Conservation (phyloP, 1,284 basidiomycete species). For the Leccinum ponderosum region DNA sequence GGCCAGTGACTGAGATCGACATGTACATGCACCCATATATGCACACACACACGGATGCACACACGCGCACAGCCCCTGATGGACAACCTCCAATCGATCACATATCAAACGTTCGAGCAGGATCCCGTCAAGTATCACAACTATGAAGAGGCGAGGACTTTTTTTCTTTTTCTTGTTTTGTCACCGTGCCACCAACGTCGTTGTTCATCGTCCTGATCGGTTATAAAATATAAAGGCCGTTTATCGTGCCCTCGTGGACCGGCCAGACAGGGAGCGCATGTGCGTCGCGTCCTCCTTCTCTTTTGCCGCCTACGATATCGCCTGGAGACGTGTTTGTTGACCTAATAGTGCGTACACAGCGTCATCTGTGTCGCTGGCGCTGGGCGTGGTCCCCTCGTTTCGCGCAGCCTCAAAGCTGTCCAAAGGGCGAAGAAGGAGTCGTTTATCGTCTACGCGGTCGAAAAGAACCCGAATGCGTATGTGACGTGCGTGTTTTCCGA, state of each 20-base stretch:
- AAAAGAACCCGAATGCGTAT: slow-evolving; percentile 95
- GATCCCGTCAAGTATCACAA: slow-evolving; percentile 96
- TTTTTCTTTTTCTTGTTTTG: not conserved
- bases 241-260: slow-evolving; percentile 77
- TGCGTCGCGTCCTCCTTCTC: slow-evolving; percentile 32
- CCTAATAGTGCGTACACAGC: slow-evolving; percentile 41
- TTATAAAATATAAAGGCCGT: slow-evolving; percentile 58
- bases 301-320: not conserved
- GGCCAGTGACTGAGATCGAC: not conserved
- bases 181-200: slow-evolving; percentile 7
- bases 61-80: slow-evolving; percentile 74
- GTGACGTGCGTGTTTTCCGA: slow-evolving; percentile 68
- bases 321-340: slow-evolving; percentile 17
- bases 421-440: slow-evolving; percentile 67
- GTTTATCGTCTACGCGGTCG: slow-evolving; percentile 79
- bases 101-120: slow-evolving; percentile 97
- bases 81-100: slow-evolving; percentile 94
- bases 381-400: slow-evolving; percentile 93
- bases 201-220: slow-evolving; percentile 5
- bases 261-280: slow-evolving; percentile 59
- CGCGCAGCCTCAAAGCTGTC: slow-evolving; percentile 80
- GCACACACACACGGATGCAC: not conserved
- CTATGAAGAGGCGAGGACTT: slow-evolving; percentile 80
- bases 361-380: slow-evolving; percentile 92
- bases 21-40: not conserved